Conservation (phyloP, 2,329 filamentous ascomycete species). For the Ophiognomonia clavigignenti-juglandacearum region DNA sequence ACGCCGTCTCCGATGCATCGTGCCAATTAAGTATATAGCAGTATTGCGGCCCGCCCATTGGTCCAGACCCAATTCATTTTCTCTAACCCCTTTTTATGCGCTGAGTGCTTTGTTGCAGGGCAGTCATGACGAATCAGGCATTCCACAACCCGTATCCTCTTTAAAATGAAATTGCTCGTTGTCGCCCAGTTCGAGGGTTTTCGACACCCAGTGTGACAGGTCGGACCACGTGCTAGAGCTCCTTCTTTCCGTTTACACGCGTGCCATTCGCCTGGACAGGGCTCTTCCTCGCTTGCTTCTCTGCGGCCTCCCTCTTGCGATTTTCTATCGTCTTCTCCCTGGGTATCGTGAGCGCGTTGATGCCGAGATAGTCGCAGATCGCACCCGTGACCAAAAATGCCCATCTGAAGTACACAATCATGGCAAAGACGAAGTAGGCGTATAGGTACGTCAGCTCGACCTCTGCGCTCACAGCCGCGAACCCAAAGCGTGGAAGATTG, state of each 20-base stretch:
- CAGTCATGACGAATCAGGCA: background rate
- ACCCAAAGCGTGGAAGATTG: slow-evolving; percentile 75
- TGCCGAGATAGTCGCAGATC: slow-evolving; percentile 88
- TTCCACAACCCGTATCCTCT: too few relatives aligned
- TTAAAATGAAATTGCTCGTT: too few relatives aligned
- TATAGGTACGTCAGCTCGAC: slow-evolving; percentile 78
- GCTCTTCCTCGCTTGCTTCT: background rate
- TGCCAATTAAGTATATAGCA: background rate
- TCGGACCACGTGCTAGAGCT: slow-evolving; percentile 15
- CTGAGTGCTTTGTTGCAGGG: background rate
- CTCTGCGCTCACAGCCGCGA: slow-evolving; percentile 59
- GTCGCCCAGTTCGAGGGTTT: background rate
- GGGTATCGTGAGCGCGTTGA: slow-evolving; percentile 89
- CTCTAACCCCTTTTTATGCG: background rate
- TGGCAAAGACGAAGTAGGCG: slow-evolving; percentile 76
- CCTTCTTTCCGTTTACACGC: slow-evolving; percentile 23
- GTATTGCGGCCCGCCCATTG: background rate
- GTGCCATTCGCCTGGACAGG: slow-evolving; percentile 21
- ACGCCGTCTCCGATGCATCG: background rate
- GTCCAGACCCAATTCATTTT: background rate
- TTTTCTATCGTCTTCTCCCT: slow-evolving; percentile 55
- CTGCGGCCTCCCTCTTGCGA: slow-evolving; percentile 33
- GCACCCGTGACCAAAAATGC: slow-evolving; percentile 83
- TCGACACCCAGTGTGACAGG: background rate
- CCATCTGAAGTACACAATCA: slow-evolving; percentile 89